Evolutionary conservation across 1,139 yeast genomes (phyloP).

Genomic region (Saccharomycopsis phalli): DNA sequence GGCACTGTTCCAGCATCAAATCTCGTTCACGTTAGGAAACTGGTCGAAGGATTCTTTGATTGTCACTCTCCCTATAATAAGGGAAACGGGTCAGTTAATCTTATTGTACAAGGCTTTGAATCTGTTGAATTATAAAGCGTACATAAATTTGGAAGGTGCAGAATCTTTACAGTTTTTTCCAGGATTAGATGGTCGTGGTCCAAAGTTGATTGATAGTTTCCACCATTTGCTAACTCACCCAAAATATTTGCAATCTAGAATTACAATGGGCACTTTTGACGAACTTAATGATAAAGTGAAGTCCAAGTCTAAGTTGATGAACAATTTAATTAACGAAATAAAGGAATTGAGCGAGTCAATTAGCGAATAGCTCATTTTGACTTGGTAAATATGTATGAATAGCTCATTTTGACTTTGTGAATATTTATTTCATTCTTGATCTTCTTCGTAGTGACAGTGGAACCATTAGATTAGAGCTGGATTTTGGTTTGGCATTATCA

Average conservation of each 20-base stretch:
- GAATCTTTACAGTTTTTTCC: constrained; percentile 34
- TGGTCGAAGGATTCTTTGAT: constrained; percentile 63
- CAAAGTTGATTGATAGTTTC: constrained; percentile 48
- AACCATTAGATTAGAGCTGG: constrained; percentile 21
- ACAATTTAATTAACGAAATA: constrained; percentile 45
- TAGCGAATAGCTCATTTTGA: constrained; percentile 2
- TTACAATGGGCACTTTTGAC: constrained; percentile 45
- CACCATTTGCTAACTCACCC: constrained; percentile 78
- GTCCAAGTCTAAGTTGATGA: constrained; percentile 32
- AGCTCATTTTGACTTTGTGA: background rate
- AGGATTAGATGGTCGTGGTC: constrained; percentile 56
- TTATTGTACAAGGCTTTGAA: constrained; percentile 53
- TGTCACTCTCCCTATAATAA: constrained; percentile 56
- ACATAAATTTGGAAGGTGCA: constrained; percentile 25
- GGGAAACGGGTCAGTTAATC: constrained; percentile 75
- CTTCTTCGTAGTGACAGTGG: constrained; percentile 20
- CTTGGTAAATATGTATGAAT: too few species aligned
- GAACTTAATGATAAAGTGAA: constrained; percentile 30
- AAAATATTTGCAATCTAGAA: constrained; percentile 64
- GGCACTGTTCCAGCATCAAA: constrained; percentile 56
- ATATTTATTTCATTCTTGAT: constrained; percentile 3
- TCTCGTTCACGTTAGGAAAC: constrained; percentile 48
- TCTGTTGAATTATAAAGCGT: constrained; percentile 39
- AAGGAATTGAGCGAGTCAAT: constrained; percentile 44
- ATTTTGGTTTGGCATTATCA: background rate